Base-by-base conservation (phyloP, 495 filamentous ascomycete species). In the Massariosphaeria phaeospora region DNA sequence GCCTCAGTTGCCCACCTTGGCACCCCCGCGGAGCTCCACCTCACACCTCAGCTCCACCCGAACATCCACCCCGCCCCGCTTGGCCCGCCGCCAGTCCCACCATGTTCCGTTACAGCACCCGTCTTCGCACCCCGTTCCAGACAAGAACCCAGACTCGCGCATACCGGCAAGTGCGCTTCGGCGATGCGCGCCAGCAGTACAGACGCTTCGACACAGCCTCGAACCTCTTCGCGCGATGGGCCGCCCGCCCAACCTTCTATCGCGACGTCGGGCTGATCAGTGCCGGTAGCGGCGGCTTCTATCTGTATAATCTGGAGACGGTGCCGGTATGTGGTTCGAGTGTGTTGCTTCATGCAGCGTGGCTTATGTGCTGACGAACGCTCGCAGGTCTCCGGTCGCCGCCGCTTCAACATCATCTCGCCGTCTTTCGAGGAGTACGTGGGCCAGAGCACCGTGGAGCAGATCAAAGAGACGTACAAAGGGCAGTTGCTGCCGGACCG, bases 331-430 rank as follows among this genome's bases (percentile, higher is more conserved):
- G 63, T 41, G 7, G 26, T 12, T 7, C 46, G n/a, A n/a, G n/a
- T n/a, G n/a, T n/a, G n/a, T n/a, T n/a, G n/a, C n/a, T n/a, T n/a
- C n/a, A n/a, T n/a, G n/a, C n/a, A n/a, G n/a, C n/a, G n/a, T n/a
- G n/a, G n/a, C n/a, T n/a, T 12, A 6, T 9, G 15, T 59, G 3
- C 24, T 10, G 27, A 45, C 4, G 33, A n/a, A n/a, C 42, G 15
- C 23, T 9, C 17, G 10, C 27, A 66, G 69, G 69, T 89, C 34
- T 84, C 83, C 7, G 85, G 86, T 2, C 82, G 91, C 17, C 78
- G 77, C 44, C 81, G 91, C 33, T 96, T 97, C 74, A 95, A 91
- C 63, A 81, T 83, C 55, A 72, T 90, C 31, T 78, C 77, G 27
- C 67, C 76, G 18, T 60, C 70, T n/a, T 67, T 63, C 1, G 84